Evolutionary conservation across 768 basidiomycete species (phyloP), one percentile per base, ranked within the genome.

Genomic region (Ramaria sp.): DNA sequence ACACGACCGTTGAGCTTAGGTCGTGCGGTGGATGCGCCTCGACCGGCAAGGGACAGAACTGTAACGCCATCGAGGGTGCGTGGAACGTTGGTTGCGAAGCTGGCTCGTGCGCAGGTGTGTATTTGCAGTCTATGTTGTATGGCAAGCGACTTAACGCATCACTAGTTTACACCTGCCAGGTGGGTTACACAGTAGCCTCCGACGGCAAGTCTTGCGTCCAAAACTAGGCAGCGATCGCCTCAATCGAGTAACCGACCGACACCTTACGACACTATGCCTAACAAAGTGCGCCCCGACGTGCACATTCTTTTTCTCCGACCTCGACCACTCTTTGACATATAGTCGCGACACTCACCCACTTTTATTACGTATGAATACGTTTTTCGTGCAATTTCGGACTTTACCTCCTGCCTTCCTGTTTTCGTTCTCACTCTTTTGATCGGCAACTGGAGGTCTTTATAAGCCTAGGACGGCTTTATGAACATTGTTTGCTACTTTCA

Each of bases 11-110:
- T 45, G 86, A 89, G 59, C 75, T 90, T 47, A 74, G 80, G 59
- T 82, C 82, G 13, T 91, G 88, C 68, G 88, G 88, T 60, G 88
- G 89, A 30, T 91, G 88, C 65, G 68, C 78, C 1, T 75, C 78
- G 17, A 68, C 77, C n/a, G 81, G 80, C 19, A 64, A 70, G 43
- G 88, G 88, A 24, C 71, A 80, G 66, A 84, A 91, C 67, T 91
- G 88, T 68, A 82, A 81, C 17, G 69, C 75, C 46, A 88, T 91
- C 62, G 59, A 70, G 46, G 79, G 81, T 48, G 81, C 77, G 19
- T 79, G 80, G 77, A 82, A 81, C 65, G 84, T 88, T 63, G 79
- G 78, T n/a, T 92, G 88, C 68, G 75, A 80, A 50, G 66, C 65
- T 59, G 77, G 77, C 31, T 64, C 64, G 58, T 85, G 83, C 67